Conservation (phyloP, 345 rosid species). For the Alliaria petiolata region DNA sequence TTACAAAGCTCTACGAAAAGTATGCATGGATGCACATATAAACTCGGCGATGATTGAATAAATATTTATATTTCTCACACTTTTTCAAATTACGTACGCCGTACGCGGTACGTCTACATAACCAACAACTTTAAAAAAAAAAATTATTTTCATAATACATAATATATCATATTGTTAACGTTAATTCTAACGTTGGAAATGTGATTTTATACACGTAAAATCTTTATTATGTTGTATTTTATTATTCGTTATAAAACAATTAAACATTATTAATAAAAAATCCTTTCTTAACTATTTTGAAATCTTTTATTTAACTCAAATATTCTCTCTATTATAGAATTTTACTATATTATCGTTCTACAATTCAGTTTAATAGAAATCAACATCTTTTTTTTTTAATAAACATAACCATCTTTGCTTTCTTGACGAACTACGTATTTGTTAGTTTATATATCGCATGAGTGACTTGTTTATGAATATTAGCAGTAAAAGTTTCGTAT, state of each 20-base stretch:
- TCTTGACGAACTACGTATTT: background rate
- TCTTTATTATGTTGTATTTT: too few relatives aligned
- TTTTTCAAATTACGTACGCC: slow-evolving; percentile 3
- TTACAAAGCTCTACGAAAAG: too few relatives aligned
- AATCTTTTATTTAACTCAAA: background rate
- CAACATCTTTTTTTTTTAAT: background rate
- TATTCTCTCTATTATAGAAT: background rate
- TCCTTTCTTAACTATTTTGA: background rate
- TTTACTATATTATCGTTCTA: background rate
- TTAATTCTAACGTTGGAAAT: too few relatives aligned
- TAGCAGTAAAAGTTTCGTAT: background rate
- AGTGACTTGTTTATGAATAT: background rate
- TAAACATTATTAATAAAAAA: too few relatives aligned
- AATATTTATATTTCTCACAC: background rate
- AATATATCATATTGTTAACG: too few relatives aligned
- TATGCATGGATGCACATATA: background rate
- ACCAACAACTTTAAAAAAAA: background rate
- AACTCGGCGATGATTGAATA: background rate
- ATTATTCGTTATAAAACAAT: too few relatives aligned
- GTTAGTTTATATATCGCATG: background rate
- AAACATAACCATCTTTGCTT: too few relatives aligned
- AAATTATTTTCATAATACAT: too few relatives aligned
- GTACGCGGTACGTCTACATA: background rate
- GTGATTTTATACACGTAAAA: too few relatives aligned
- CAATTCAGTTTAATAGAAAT: too few relatives aligned